Percentiles rank a stretch among this genome's conserved stretches.
These are phyloP conservation scores for Wickerhamiella alocasiicola DNA, from an alignment of 805 yeast genomes.

Conservation along the genomic window DNA sequence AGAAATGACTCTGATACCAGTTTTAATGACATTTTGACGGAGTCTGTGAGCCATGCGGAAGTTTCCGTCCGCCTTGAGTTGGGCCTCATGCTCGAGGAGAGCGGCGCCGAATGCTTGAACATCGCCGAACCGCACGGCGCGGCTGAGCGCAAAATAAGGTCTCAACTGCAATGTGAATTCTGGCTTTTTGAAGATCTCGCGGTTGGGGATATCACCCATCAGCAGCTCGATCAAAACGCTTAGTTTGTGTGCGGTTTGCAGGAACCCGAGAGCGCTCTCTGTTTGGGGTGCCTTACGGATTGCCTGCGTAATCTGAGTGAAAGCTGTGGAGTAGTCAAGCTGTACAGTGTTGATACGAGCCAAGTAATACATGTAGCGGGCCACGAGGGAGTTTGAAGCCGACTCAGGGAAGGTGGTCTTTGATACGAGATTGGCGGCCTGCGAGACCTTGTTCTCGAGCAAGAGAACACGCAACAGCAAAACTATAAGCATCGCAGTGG, in stretches of 20 bases:
- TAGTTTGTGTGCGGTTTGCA: constrained; percentile 81
- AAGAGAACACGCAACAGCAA: constrained; percentile 71
- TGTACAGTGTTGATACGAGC: constrained; percentile 88
- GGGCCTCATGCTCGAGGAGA: constrained; percentile 46
- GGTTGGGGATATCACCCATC: constrained; percentile 94
- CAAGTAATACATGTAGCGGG: constrained; percentile 81
- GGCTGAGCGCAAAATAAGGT: constrained; percentile 78
- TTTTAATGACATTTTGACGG: constrained; percentile 93
- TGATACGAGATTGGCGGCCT: constrained; percentile 79
- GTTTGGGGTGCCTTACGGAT: constrained; percentile 94
- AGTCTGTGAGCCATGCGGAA: constrained; percentile 75
- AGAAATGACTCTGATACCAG: constrained; percentile 90
- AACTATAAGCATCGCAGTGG: constrained; percentile 80
- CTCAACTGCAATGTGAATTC: constrained; percentile 46
- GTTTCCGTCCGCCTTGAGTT: constrained; percentile 62
- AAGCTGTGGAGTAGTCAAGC: constrained; percentile 81
- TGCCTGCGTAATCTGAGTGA: constrained; percentile 85
- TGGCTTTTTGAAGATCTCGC: constrained; percentile 62
- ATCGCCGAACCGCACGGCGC: constrained; percentile 89
- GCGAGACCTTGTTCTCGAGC: constrained; percentile 64
- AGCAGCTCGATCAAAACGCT: constrained; percentile 78
- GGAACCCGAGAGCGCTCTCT: constrained; percentile 66
- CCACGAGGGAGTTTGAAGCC: constrained; percentile 77
- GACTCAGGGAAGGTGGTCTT: constrained; percentile 79
- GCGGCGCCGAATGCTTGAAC: constrained; percentile 65